Base-by-base conservation (phyloP, 1,284 basidiomycete genomes). In the Cutaneotrichosporon sp. region DNA sequence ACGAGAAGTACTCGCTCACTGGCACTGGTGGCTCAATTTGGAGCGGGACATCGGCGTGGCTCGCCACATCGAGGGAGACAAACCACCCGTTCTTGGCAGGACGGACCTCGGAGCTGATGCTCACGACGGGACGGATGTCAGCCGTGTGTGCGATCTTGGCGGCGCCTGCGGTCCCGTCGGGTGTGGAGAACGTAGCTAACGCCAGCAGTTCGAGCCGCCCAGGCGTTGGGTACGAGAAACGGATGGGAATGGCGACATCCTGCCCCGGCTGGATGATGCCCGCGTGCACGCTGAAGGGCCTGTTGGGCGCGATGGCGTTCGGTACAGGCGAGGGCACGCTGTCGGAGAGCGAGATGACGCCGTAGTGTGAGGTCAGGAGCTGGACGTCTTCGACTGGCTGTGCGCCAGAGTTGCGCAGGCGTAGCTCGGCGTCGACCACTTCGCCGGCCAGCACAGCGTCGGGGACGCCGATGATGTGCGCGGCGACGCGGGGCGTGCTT, bases 351-450 rank as follows among this genome's bases (percentile, higher is more conserved):
- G 10, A 76, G 58, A 60, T 34, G 16, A 74, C 63, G 6, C 71
- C 71, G 2, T 68, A 68, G 5, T 75, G 67, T 38, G 65, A 74
- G 50, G 68, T 67, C 1, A 81, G 57, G 47, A 79, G 63, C 51
- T 69, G 65, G n/a, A 83, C 32, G 30, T 72, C 65, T 11, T 62
- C 63, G 14, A 82, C 46, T 0, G 55, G 65, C 1, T 72, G 65
- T 8, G 69, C 68, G 0, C 82, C 80, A 2, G 52, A 61, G 63
- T 82, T 83, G 7, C 55, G 60, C 9, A 83, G 38, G 1, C n/a
- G 59, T 16, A 83, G 5, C 5, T 10, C 47, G 0, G 65, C 66
- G 7, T 62, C 47, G 4, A 70, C 62, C 7, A 67, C 66, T 63
- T 83, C 79, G 5, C 82, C 81, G 1, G 71, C 74, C 14, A 67